Percentiles rank a stretch among this genome's conserved stretches.
phyloP scores from a whole-genome alignment of 2,329 filamentous ascomycete species.

The Dothiorella sarmentorum region DNA sequence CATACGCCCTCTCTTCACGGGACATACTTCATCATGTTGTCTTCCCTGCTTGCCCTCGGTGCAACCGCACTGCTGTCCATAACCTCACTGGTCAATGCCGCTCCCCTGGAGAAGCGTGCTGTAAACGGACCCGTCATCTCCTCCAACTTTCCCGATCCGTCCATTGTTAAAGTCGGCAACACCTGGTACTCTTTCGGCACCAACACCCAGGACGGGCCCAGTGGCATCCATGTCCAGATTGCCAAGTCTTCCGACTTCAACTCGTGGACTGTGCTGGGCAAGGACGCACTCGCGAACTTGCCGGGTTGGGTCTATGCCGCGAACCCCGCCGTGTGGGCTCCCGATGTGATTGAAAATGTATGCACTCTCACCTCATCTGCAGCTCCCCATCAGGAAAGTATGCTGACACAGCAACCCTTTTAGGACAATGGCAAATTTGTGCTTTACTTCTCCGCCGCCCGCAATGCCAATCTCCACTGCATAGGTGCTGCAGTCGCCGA shows the following conservation, averaged over 20 bases:
- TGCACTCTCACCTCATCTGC: conserved; percentile 11
- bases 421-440: conserved; percentile 50
- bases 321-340: conserved; percentile 32
- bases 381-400: neutral
- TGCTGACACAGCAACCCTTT: neutral
- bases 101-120: conserved; percentile 13
- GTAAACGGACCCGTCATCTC: conserved; percentile 6
- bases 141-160: conserved; percentile 40
- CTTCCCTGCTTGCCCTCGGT: neutral
- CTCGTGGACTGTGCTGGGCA: conserved; percentile 29
- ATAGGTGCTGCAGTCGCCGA: conserved; percentile 55
- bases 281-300: conserved; percentile 31
- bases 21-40: neutral
- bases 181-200: conserved; percentile 40
- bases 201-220: conserved; percentile 18
- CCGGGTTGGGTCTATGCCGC: conserved; percentile 27
- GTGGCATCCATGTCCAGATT: conserved; percentile 33
- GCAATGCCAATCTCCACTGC: conserved; percentile 52
- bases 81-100: conserved; percentile 3
- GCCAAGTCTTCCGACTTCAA: conserved; percentile 36
- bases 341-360: conserved; percentile 29
- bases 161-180: conserved; percentile 30
- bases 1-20: neutral
- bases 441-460: conserved; percentile 58
- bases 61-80: conserved; percentile 10